phyloP scores from a whole-genome alignment of 805 yeast species.

The Kockiozyma suomiensis region DNA sequence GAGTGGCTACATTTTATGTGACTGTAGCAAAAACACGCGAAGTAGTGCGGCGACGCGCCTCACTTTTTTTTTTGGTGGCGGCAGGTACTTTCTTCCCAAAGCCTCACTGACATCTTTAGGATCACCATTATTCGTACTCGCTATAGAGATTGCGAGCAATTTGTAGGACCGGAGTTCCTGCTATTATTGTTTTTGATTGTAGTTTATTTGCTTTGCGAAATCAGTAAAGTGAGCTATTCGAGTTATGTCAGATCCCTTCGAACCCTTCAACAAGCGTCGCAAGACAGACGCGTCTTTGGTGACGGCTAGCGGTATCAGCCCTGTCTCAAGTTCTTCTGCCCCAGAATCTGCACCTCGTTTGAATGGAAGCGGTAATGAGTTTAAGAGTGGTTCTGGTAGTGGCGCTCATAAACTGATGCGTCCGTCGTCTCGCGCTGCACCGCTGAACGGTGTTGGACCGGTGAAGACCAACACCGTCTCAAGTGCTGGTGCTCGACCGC shows the following conservation, averaged over 20 bases:
- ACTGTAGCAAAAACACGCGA: too few relatives aligned
- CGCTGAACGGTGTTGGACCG: neutral
- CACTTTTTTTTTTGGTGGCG: too few relatives aligned
- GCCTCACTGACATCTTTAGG: neutral
- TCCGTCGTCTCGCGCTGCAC: constrained; percentile 10
- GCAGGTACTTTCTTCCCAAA: too few relatives aligned
- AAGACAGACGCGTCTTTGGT: constrained; percentile 8
- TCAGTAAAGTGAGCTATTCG: too few relatives aligned
- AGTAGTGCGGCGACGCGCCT: too few relatives aligned
- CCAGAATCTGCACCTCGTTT: neutral
- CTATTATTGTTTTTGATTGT: too few relatives aligned
- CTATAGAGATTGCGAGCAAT: too few relatives aligned
- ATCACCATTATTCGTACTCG: too few relatives aligned
- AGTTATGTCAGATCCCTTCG: constrained; percentile 9
- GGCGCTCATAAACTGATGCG: neutral
- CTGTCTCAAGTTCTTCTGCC: neutral
- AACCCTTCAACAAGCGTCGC: constrained; percentile 15
- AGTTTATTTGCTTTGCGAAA: too few relatives aligned
- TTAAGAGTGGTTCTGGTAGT: neutral
- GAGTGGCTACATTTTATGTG: too few relatives aligned
- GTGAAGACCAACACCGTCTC: neutral
- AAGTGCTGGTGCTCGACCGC: constrained; percentile 1
- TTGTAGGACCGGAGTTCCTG: too few relatives aligned
- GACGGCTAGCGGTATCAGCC: neutral
- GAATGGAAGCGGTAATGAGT: too few relatives aligned